Evolutionary conservation across 257 asterid genomes (phyloP), one percentile per base, ranked within the genome.

Genomic region (Solanum paucissectum): DNA sequence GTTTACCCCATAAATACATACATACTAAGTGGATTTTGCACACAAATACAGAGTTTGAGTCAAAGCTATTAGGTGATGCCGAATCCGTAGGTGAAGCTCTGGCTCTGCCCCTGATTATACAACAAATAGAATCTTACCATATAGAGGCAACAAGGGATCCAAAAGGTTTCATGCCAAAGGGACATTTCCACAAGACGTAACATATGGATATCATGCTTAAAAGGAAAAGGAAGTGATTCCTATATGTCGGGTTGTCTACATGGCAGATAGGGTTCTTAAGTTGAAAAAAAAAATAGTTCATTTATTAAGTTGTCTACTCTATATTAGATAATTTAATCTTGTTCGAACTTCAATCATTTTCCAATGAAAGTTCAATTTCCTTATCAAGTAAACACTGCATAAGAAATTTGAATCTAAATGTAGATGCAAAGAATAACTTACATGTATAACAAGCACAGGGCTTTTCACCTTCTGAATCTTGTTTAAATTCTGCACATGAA

Each of bases 391-490:
- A 44, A 11, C 33, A 46, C 12, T 32, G 40, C 68, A 46, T 49
- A 32, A 42, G 34, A 86, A 49, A 23, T 49, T 23, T 49, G 49
- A 49, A 86, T 55, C 69, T 21, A 73, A 68, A 42, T 20, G 44
- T 34, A 40, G 62, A 29, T 13, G 25, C 4, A 37, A 29, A 88
- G 88, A 88, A 86, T 85, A 60, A 93, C 98, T 97, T 95, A 97
- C 99, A 92, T 97, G 99, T 90, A 97, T 95, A 83, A 97, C 98
- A 40, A 95, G 98, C 91, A 92, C 98, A 12, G 99, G 98, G 84
- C 93, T 94, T 88, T 97, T 95, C 93, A 97, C 99, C 94, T 93
- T 95, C 90, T 92, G 94, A 84, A 97, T 95, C 91, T 97, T 95
- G 90, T 97, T 94, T 83, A 95, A 94, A 90, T 97, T 97, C 99